Conservation (phyloP, 768 basidiomycete genomes). For the Atractiella rhizophila region DNA sequence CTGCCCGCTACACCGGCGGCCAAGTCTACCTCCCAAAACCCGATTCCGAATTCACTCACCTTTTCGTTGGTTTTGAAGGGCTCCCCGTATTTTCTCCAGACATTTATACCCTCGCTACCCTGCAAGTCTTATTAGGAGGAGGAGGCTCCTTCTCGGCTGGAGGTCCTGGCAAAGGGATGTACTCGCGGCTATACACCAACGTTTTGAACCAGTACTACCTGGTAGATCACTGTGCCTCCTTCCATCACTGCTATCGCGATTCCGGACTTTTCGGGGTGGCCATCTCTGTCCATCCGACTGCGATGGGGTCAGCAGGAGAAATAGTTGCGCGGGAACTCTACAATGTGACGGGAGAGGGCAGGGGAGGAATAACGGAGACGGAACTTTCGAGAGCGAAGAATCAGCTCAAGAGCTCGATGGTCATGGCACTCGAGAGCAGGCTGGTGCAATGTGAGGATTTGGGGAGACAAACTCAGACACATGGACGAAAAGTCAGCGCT, state of each 20-base stretch:
- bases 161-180: slow-evolving; percentile 98
- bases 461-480: slow-evolving; percentile 73
- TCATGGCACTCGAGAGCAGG: slow-evolving; percentile 48
- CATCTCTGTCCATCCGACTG: slow-evolving; percentile 50
- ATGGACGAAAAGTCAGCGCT: slow-evolving; percentile 60
- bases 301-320: slow-evolving; percentile 38
- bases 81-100: slow-evolving; percentile 58
- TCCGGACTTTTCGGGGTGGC: slow-evolving; percentile 78
- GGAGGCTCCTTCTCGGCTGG: slow-evolving; percentile 94
- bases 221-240: slow-evolving; percentile 81
- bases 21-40: slow-evolving; percentile 39
- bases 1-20: slow-evolving; percentile 52
- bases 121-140: slow-evolving; percentile 83
- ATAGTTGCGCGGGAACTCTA: slow-evolving; percentile 73
- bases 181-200: slow-evolving; percentile 81
- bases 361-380: slow-evolving; percentile 21
- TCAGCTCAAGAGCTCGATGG: slow-evolving; percentile 69
- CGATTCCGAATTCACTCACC: slow-evolving; percentile 55
- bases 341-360: slow-evolving; percentile 32
- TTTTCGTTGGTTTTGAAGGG: slow-evolving; percentile 80
- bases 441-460: slow-evolving; percentile 46
- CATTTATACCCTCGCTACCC: slow-evolving; percentile 71
- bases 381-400: slow-evolving; percentile 80
- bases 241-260: slow-evolving; percentile 93
- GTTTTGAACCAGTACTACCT: slow-evolving; percentile 83